Percentiles rank a stretch among this genome's conserved stretches.
phyloP scores from a whole-genome alignment of 352 stramenopile species.

The Phytopythium delawarense region DNA sequence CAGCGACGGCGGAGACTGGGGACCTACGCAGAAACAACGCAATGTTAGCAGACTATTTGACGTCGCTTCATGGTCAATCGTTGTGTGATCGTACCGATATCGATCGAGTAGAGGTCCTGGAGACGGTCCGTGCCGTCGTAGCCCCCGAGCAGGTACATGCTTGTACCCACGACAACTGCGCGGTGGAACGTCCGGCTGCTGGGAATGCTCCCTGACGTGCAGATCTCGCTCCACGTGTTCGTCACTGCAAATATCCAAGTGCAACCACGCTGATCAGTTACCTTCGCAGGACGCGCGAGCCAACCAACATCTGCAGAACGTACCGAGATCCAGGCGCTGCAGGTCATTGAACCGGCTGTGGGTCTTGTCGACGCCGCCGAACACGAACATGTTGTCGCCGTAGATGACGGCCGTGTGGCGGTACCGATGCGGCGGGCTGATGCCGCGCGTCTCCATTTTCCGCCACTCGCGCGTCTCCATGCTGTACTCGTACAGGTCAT shows the following conservation, averaged over 20 bases:
- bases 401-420: conserved; percentile 83
- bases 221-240: conserved; percentile 84
- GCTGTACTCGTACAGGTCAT: conserved; percentile 79
- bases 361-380: conserved; percentile 87
- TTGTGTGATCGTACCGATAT: conserved; percentile 38
- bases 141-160: conserved; percentile 85
- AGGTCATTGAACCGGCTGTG: conserved; percentile 87
- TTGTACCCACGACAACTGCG: conserved; percentile 67
- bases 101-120: conserved; percentile 82
- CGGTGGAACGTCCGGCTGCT: conserved; percentile 87
- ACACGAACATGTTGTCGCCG: conserved; percentile 86
- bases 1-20: conserved; percentile 62
- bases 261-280: background rate
- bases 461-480: conserved; percentile 70
- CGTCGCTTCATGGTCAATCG: background rate
- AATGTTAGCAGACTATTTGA: background rate
- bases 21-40: conserved; percentile 15
- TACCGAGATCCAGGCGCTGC: conserved; percentile 64
- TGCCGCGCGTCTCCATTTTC: conserved; percentile 49
- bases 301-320: background rate
- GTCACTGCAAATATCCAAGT: conserved; percentile 47
- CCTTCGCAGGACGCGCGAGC: background rate
- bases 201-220: conserved; percentile 73
- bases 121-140: conserved; percentile 84
- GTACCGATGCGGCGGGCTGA: conserved; percentile 72